Conservation (phyloP, 1,284 basidiomycete species). For the Wallemia ichthyophaga region DNA sequence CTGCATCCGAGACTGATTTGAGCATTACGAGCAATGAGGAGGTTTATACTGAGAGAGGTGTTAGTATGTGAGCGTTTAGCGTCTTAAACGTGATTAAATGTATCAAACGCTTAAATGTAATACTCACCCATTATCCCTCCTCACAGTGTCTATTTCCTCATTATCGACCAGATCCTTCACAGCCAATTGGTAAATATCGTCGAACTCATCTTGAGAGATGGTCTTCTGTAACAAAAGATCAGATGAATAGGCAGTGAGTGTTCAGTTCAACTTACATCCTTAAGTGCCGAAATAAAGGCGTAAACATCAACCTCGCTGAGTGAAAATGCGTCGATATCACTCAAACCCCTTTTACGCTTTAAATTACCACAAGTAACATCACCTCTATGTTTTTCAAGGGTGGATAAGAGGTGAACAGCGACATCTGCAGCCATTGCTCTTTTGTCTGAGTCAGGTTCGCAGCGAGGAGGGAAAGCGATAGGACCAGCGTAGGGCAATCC, state of each 20-base stretch:
- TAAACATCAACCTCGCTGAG: not conserved
- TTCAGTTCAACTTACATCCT: not conserved
- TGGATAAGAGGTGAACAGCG: not conserved
- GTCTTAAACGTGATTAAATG: too few relatives aligned
- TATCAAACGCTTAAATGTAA: not conserved
- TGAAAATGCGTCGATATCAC: not conserved
- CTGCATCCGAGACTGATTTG: not conserved
- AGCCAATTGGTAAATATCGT: conserved; percentile 46
- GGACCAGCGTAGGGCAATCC: not conserved
- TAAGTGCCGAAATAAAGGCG: not conserved
- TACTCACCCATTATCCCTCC: conserved; percentile 38
- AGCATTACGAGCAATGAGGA: not conserved
- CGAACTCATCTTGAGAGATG: conserved; percentile 23
- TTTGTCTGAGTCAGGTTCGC: not conserved
- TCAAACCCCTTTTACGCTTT: not conserved
- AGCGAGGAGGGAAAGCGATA: not conserved
- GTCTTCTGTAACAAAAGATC: not conserved
- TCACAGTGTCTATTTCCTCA: conserved; percentile 42
- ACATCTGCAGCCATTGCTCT: not conserved
- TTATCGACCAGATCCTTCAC: conserved; percentile 49
- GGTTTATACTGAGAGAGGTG: not conserved
- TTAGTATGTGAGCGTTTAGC: too few relatives aligned
- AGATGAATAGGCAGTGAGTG: too few relatives aligned
- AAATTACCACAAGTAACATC: not conserved
- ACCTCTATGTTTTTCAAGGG: not conserved